These are phyloP conservation scores for Flammula alnicola DNA, from an alignment of 1,284 basidiomycete species.

Conservation along the genomic window DNA sequence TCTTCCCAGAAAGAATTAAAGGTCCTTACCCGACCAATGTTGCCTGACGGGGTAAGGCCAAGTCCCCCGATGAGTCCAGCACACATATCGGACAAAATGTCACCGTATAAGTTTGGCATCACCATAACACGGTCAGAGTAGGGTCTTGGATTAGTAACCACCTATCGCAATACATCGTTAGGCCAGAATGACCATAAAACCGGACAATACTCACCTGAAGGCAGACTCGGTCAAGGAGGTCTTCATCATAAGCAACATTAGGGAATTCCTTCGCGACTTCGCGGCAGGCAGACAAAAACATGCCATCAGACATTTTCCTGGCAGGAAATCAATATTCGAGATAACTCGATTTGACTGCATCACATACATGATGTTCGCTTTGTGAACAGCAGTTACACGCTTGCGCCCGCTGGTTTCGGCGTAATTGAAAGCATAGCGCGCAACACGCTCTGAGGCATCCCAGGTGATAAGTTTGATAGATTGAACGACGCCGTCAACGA, in stretches of 20 bases:
- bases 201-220: conserved; percentile 64
- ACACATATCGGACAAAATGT: conserved; percentile 99
- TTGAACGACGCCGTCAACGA: conserved; percentile 98
- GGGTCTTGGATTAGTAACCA: conserved; percentile 92
- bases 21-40: conserved; percentile 87
- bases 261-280: conserved; percentile 98
- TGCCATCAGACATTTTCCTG: conserved; percentile 99
- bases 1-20: not conserved
- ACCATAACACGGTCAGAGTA: conserved; percentile 99
- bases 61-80: conserved; percentile 98
- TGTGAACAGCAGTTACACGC: conserved; percentile 98
- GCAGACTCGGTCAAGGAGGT: conserved; percentile 96
- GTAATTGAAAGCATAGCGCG: conserved; percentile 98
- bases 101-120: conserved; percentile 99
- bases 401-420: conserved; percentile 87
- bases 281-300: conserved; percentile 98
- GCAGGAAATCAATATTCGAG: not conserved
- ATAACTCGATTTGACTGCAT: not conserved
- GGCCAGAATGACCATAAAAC: not conserved
- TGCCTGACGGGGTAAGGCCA: conserved; percentile 97
- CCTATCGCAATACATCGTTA: conserved; percentile 47
- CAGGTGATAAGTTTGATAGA: conserved; percentile 99
- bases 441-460: conserved; percentile 98
- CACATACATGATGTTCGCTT: conserved; percentile 96
- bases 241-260: conserved; percentile 94